phyloP scores from a whole-genome alignment of 352 stramenopile genomes.

The Pythium guiyangense region DNA sequence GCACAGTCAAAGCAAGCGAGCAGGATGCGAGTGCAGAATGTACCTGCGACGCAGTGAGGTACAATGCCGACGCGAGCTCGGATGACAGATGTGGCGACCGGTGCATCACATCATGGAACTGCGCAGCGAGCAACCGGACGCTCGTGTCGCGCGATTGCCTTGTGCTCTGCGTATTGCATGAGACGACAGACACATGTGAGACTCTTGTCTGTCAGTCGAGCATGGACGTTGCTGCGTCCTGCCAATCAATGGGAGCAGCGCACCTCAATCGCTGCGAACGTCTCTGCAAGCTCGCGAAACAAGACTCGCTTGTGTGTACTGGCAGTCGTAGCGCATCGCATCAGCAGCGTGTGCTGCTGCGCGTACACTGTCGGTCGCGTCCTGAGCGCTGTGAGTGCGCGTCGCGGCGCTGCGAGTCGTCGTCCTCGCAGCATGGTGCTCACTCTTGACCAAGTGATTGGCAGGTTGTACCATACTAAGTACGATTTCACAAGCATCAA shows the following conservation, averaged over 20 bases:
- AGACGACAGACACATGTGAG: neutral
- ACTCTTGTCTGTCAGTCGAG: neutral
- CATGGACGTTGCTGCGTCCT: neutral
- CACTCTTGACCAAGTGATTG: too few relatives aligned
- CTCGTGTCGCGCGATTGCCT: conserved; percentile 54
- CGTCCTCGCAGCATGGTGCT: too few relatives aligned
- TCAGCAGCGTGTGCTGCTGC: neutral
- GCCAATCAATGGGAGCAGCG: neutral
- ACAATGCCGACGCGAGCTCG: conserved; percentile 49
- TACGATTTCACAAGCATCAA: neutral
- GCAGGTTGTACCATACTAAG: too few relatives aligned
- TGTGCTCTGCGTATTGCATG: conserved; percentile 21
- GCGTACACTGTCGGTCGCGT: too few relatives aligned
- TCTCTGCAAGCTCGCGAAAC: conserved; percentile 41
- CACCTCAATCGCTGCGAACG: conserved; percentile 54
- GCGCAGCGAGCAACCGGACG: conserved; percentile 36
- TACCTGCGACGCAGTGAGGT: conserved; percentile 60
- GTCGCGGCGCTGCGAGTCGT: too few relatives aligned
- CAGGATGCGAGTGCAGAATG: too few relatives aligned
- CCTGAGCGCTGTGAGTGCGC: too few relatives aligned
- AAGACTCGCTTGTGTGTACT: neutral
- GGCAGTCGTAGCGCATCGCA: neutral
- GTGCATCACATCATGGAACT: conserved; percentile 34
- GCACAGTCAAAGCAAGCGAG: neutral
- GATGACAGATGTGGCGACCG: conserved; percentile 17